Base-by-base conservation (phyloP, 1,284 basidiomycete genomes). In the Megacollybia platyphylla region DNA sequence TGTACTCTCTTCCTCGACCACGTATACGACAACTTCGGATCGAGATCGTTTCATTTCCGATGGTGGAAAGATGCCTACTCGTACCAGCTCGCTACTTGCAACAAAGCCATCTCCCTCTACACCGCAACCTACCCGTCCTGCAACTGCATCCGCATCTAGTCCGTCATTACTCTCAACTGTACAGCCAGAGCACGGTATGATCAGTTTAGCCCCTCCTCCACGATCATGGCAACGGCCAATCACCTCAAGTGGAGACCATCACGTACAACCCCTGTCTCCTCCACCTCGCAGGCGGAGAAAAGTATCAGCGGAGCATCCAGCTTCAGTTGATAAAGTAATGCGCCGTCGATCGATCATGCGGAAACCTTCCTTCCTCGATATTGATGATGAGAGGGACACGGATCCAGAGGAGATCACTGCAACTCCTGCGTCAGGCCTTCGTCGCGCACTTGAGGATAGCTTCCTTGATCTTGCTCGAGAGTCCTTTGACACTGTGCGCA, bases 351-450 rank as follows among this genome's bases (percentile, higher is more conserved):
- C 66, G 5, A 56, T 82, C 47, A 69, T 78, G 61, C 68, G 67
- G 52, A 80, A 81, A 52, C 76, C 80, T 8, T 83, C 79, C 2
- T 84, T 84, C 54, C 60, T 84, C 41, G 76, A 82, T 32, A 79
- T 84, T 44, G 73, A 72, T 47, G 76, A 76, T 41, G 65, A 70
- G 11, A 55, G 57, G 37, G 69, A 65, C 28, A 59, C 49, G 11
- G 29, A 36, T 10, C 35, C 61, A 29, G 52, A 54, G 27, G 61
- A 61, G 27, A 51, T 49, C 13, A 24, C 36, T 10, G n/a, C 35
- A 43, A 18, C 24, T 13, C 20, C 36, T 15, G 42, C 37, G 41
- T 32, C 30, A 44, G 41, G 27, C 44, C 4, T 18, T 3, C 29
- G 30, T n/a, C 34, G 39, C 15, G 24, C 39, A 27, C 18, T 43